Base-by-base conservation (phyloP, 495 filamentous ascomycete species). In the Penicillium flavigenum region DNA sequence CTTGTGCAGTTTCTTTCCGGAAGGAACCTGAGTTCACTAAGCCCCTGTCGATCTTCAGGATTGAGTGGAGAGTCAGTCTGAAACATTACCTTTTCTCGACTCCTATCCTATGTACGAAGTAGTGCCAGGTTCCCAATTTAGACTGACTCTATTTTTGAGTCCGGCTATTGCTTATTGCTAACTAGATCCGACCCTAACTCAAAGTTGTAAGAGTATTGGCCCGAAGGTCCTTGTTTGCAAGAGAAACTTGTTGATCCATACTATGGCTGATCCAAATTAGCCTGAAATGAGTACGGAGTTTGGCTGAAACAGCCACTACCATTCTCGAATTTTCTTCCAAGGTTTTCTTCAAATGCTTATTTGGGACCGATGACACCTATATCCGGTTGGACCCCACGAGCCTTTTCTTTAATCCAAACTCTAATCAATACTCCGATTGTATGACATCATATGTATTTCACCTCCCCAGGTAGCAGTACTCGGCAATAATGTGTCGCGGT, bases 41-140 rank as follows among this genome's bases (percentile, higher is more conserved):
- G 39, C 47, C 38, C 51, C 55, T 51, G 55, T 24, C 47, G 55
- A 57, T 57, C 55, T 42, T 34, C 55, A 32, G 38, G 16, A 7
- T 22, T 43, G 4, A n/a, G 31, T 43, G 55, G 55, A 36, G n/a
- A 20, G 11, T 24, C 22, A 27, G 17, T 34, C 38, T 31, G 32
- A 29, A 32, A 43, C 11, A 41, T 51, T 39, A 7, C 20, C 32
- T 39, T 39, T 27, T 51, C 11, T 19, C 11, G 7, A 27, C 24
- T 4, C n/a, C 46, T 7, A 48, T 32, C n/a, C 48, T 39, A 51
- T 51, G 5, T 16, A 29, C 27, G 5, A 9, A 31, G 29, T 10
- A 16, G 12, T 41, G 12, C 38, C 26, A 41, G 14, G 10, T 22
- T 6, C 47, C 16, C 32, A 39, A 39, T 17, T 12, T 51, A 9